A percentile compares a stretch with the other conserved stretches of the same genome.
Evolutionary conservation across 2,329 filamentous ascomycete species (phyloP).

Genomic region (Stagonosporopsis cucurbitacearum): DNA sequence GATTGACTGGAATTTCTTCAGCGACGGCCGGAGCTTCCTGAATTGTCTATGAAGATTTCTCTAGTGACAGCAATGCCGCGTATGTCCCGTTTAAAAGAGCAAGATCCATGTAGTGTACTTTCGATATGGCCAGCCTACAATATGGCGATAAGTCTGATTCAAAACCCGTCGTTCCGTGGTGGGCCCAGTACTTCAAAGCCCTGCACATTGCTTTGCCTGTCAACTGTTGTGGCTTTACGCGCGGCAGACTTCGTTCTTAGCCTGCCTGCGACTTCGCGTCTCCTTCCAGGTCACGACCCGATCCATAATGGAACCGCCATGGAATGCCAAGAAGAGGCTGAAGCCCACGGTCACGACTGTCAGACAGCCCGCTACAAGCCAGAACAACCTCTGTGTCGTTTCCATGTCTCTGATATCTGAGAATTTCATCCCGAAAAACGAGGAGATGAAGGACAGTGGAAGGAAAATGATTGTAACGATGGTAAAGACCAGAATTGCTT

Average conservation of each 20-base stretch:
- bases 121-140: background rate
- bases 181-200: conserved; percentile 34
- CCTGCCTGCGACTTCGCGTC: conserved; percentile 24
- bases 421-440: conserved; percentile 55
- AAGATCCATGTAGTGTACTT: too few species aligned
- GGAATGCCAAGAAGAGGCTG: conserved; percentile 51
- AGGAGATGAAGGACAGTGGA: conserved; percentile 52
- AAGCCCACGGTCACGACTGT: conserved; percentile 49
- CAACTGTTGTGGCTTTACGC: conserved; percentile 3
- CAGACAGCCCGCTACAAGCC: conserved; percentile 49
- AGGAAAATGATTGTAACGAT: conserved; percentile 55
- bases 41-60: background rate
- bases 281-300: conserved; percentile 48
- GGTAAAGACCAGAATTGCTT: conserved; percentile 54
- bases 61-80: background rate
- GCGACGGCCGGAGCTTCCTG: background rate
- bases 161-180: background rate
- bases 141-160: background rate
- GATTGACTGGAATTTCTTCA: background rate
- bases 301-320: conserved; percentile 48
- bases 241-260: conserved; percentile 16
- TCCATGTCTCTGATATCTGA: conserved; percentile 51
- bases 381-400: conserved; percentile 49
- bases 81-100: background rate
- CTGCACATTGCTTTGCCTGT: conserved; percentile 12